Conservation (phyloP, 2,329 filamentous ascomycete species). For the Colletotrichum shisoi region DNA sequence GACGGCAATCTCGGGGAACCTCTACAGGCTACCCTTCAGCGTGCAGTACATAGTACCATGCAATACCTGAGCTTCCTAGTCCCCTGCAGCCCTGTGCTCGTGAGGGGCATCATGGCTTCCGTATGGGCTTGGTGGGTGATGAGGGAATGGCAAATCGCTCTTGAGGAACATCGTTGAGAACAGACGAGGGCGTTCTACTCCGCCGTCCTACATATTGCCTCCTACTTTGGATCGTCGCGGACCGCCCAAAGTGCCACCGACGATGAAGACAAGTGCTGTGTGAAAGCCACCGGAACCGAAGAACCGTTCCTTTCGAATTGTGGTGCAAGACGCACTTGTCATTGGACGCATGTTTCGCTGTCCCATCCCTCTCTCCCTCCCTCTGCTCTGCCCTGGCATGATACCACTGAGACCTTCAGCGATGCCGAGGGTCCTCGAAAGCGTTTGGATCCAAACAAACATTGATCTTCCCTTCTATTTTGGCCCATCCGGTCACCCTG, state of each 20-base stretch:
- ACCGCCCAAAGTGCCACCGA: slow-evolving; percentile 1
- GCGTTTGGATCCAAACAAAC: slow-evolving; percentile 19
- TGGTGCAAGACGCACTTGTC: slow-evolving; percentile 20
- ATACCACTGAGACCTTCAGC: slow-evolving; percentile 21
- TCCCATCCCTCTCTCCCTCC: not conserved
- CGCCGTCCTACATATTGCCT: not conserved
- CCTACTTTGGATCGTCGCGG: not conserved
- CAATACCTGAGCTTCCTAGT: slow-evolving; percentile 17
- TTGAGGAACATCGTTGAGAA: not conserved
- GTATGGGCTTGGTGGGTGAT: not conserved
- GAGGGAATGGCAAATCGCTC: slow-evolving; percentile 23
- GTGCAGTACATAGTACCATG: not conserved
- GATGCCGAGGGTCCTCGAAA: slow-evolving; percentile 12
- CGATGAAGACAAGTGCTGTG: slow-evolving; percentile 3
- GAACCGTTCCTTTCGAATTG: slow-evolving; percentile 10
- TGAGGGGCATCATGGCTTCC: slow-evolving; percentile 22
- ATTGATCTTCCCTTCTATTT: slow-evolving; percentile 30
- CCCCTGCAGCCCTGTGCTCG: slow-evolving; percentile 30
- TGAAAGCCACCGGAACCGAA: not conserved
- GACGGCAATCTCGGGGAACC: slow-evolving; percentile 23
- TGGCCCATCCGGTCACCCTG: slow-evolving; percentile 1
- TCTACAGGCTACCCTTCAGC: not conserved
- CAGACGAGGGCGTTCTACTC: not conserved
- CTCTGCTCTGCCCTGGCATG: slow-evolving; percentile 27
- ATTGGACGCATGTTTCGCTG: slow-evolving; percentile 33